Evolutionary conservation across 2,329 filamentous ascomycete genomes (phyloP), one percentile per base, ranked within the genome.

Genomic region (Pyrenophora graminea): DNA sequence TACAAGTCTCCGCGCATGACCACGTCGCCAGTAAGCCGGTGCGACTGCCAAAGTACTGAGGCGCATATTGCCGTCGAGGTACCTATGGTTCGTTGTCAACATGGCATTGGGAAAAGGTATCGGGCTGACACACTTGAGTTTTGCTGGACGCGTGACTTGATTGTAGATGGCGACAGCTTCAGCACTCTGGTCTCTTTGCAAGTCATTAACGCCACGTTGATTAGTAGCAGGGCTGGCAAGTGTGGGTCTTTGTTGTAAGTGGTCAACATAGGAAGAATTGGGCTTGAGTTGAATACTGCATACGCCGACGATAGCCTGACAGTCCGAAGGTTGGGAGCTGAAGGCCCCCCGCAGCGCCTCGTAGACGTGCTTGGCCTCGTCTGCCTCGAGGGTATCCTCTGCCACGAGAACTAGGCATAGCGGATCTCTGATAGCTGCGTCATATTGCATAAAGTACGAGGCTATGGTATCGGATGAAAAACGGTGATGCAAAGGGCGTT

Each of bases 11-110:
- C 55, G 48, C 44, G 63, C 66, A 52, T 68, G 64, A 19, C 66
- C 65, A 18, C 61, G 58, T 27, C 58, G 52, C 65, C 66, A 68
- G 48, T 69, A 69, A 39, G 53, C 50, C 23, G 63, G 63, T 39
- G 58, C 55, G 3, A 66, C 63, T 30, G 59, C 63, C 27, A 65
- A 37, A 30, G 63, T 62, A 23, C 46, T 53, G 21, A 63, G 53
- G 40, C 60, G 51, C 62, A 65, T 63, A 15, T 39, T 51, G 25
- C 48, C 51, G 30, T 45, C 42, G 10, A 57, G 48, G 39, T 57
- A 21, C 18, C 61, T 64, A 33, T 8, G 17, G 15, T 32, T 13
- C 17, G 31, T 30, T 32, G 49, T 59, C 39, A 57, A 45, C 27
- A 9, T 30, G 15, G 12, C 10, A 21, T 9, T 23, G 15, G 38